Base-by-base conservation (phyloP, 2,329 filamentous ascomycete genomes). In the Pseudopithomyces maydicus region DNA sequence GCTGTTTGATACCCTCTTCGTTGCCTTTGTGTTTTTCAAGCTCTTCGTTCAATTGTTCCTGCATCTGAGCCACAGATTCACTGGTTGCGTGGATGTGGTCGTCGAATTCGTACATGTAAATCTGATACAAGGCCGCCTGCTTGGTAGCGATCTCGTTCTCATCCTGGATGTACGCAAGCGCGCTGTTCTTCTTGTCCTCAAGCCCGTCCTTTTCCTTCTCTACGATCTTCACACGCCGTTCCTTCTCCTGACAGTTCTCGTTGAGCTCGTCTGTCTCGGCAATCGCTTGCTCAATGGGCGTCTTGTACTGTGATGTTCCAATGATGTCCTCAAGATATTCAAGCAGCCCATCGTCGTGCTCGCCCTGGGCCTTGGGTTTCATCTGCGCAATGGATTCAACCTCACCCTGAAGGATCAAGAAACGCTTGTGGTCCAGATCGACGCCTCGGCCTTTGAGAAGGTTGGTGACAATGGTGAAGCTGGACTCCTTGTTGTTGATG, bases 301-400 rank as follows among this genome's bases (percentile, higher is more conserved):
- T 86, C 79, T 99, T 99, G 81, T 99, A 99, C 74, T 97, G 97
- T 6, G 95, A 98, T 0, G 95, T 99, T 61, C 96, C 95, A 67
- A 99, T 98, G 59, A 99, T 99, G 70, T 99, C 95, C 75, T 99
- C 95, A 0, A 99, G 85, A 63, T 99, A 99, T 75, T 99, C 95
- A 17, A 99, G 83, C 3, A 99, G 84, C 12, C 95, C 95, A 69
- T 99, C 95, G 59, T 99, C 95, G 71, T 98, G 94, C 74, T 99
- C 95, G 67, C 91, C 94, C 41, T 85, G 88, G 3, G 96, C 95
- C 76, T 99, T 99, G 17, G 96, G 84, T 78, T 99, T 99, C 95
- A 99, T 99, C 77, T 98, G 95, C 6, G 95, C 94, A 72, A 99
- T 99, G 0, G 94, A 97, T 76, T 99, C 95, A 57, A 99, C 95